Evolutionary conservation across 371 early-diverging fungal genomes (phyloP), one percentile per base, ranked within the genome.

Genomic region (Cokeromyces recurvatus): DNA sequence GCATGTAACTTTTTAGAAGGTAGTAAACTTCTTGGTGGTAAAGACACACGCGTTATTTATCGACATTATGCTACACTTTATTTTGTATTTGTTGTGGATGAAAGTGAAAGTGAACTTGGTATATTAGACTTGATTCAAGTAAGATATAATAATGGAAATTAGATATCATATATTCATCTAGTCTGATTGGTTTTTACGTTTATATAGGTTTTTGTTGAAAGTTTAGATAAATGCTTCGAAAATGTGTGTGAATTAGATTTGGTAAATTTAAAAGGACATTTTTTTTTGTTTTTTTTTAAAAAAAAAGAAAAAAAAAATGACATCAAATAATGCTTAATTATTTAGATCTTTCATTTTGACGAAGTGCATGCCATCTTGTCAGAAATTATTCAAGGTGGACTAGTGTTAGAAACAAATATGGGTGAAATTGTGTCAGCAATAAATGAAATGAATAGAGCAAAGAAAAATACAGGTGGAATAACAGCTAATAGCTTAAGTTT

Each of bases 231-330:
- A 32, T 85, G 87, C 20, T 96, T 97, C 68, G 89, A 90, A 40
- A 95, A 97, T 50, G 98, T 97, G 3, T 97, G 97, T 59, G 98
- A 97, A 60, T 66, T 97, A 46, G 98, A 95, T 59, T 64, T 97
- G 71, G 89, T 89, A 74, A 60, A 66, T 15, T 15, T 15, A 23
- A 19, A 51, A 4, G 6, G 4, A 24, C 14, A 16, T 29, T n/a
- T n/a, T 19, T 38, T 38, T 38, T 23, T 25, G 9, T 38, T 16
- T 24, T n/a, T n/a, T n/a, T n/a, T n/a, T n/a, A n/a, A n/a, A n/a
- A n/a, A n/a, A n/a, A n/a, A n/a, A n/a, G n/a, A 16, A 24, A 16
- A 8, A 15, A 25, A 23, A 12, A 44, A n/a, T n/a, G n/a, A n/a
- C n/a, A n/a, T n/a, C n/a, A n/a, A n/a, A n/a, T n/a, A n/a, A n/a